phyloP scores from a whole-genome alignment of 2,329 filamentous ascomycete genomes.

The Alternaria postmessia region DNA sequence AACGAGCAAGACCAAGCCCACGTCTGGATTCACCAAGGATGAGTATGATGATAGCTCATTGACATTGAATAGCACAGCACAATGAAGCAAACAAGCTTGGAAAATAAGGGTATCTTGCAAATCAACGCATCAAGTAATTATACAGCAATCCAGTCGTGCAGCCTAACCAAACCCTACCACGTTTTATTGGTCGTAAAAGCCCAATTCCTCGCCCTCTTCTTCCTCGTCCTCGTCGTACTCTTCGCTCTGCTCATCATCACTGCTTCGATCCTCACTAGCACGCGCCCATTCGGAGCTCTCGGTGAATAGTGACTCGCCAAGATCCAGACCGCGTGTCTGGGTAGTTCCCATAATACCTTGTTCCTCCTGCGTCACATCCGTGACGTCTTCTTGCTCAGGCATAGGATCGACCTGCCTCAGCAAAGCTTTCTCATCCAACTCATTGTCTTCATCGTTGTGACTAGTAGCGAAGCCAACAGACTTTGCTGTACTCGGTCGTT shows the following conservation, averaged over 20 bases:
- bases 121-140: slow-evolving; percentile 7
- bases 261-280: slow-evolving; percentile 37
- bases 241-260: slow-evolving; percentile 40
- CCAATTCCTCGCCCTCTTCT: slow-evolving; percentile 45
- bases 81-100: background rate
- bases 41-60: background rate
- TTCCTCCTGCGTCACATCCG: background rate
- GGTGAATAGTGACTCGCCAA: slow-evolving; percentile 37
- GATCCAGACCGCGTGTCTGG: slow-evolving; percentile 34
- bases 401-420: slow-evolving; percentile 45
- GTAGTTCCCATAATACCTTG: slow-evolving; percentile 25
- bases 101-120: slow-evolving; percentile 17
- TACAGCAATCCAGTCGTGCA: background rate
- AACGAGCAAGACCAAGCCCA: background rate
- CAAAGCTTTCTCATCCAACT: slow-evolving; percentile 21
- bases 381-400: slow-evolving; percentile 35
- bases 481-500: slow-evolving; percentile 20
- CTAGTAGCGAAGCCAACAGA: slow-evolving; percentile 30
- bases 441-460: background rate
- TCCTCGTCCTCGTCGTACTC: slow-evolving; percentile 42
- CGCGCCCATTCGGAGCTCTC: slow-evolving; percentile 51
- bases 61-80: slow-evolving; percentile 1
- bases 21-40: background rate
- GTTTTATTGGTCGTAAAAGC: slow-evolving; percentile 21
- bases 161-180: slow-evolving; percentile 13